Evolutionary conservation across 2,329 filamentous ascomycete genomes (phyloP).

Genomic region (Fusarium chaquense): DNA sequence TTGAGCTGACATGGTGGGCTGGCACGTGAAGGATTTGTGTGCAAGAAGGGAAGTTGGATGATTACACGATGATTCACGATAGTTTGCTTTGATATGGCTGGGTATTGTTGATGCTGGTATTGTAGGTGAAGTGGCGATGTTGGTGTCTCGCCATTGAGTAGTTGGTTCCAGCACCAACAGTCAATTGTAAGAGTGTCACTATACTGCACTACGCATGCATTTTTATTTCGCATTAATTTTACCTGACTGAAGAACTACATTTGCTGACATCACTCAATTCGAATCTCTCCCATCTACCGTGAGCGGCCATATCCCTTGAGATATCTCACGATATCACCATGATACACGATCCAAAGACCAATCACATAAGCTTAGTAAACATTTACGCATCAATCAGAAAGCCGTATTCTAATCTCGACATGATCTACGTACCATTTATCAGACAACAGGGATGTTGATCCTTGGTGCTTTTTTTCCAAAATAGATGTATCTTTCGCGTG

Average conservation of each 20-base stretch:
- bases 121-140: neutral
- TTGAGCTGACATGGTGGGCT: neutral
- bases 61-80: neutral
- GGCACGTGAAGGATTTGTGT: neutral
- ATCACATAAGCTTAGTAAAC: slow-evolving; percentile 6
- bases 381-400: neutral
- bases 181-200: neutral
- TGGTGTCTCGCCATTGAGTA: neutral
- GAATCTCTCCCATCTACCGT: neutral
- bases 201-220: too few relatives aligned
- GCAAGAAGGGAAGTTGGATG: neutral
- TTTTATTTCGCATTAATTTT: rapidly evolving
- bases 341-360: neutral
- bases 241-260: rapidly evolving
- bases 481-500: slow-evolving; percentile 10
- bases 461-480: neutral
- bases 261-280: rapidly evolving
- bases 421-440: slow-evolving; percentile 1
- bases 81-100: neutral
- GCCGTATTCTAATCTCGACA: neutral
- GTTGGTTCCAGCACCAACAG: too few relatives aligned
- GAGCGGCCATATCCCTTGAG: neutral
- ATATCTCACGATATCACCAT: neutral
- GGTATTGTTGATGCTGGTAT: neutral
- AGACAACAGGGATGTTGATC: slow-evolving; percentile 9